Evolutionary conservation across 2,329 filamentous ascomycete genomes (phyloP), one percentile per base, ranked within the genome.

Genomic region (Xylaria sp.): DNA sequence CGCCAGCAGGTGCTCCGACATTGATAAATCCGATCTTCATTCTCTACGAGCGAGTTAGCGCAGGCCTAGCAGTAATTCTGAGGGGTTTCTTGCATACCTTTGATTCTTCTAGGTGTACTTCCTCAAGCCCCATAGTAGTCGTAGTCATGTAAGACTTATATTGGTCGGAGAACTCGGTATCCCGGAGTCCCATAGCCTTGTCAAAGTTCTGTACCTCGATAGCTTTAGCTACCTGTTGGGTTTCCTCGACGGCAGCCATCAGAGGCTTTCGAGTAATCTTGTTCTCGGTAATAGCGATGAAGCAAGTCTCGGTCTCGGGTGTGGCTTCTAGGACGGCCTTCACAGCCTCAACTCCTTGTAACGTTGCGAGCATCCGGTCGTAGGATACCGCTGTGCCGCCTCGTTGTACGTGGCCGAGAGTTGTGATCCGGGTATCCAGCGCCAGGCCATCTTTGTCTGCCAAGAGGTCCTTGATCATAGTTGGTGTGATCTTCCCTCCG

Each of bases 201-300:
- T 89, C 87, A 68, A 97, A 99, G 63, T 97, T 88, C 69, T 92
- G 92, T 50, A 81, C 84, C 20, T 91, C 83, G 53, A 99, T 96
- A 26, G 90, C 89, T 62, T 84, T 83, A 13, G 91, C 85, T 0
- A 97, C 91, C 50, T 89, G 83, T 72, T 97, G 88, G 22, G 94
- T 99, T 67, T 92, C 84, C 43, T 84, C 78, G 9, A 99, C 94
- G 1, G 94, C 92, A 69, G 96, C 84, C 78, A 97, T 89, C 21
- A 99, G 78, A 18, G 92, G 89, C 65, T 92, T 92, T 50, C 92
- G 86, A 61, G 92, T 87, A 69, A 99, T 97, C 78, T 99, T 96
- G 82, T 97, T 97, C 78, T 99, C 94, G 60, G 88, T 92, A 63
- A 99, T 92, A 64, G 92, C 92, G 69, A 99, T 97, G 69, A 99